These are phyloP conservation scores for Angomonas ambiguus DNA, from an alignment of 208 protist genomes.

Conservation along the genomic window DNA sequence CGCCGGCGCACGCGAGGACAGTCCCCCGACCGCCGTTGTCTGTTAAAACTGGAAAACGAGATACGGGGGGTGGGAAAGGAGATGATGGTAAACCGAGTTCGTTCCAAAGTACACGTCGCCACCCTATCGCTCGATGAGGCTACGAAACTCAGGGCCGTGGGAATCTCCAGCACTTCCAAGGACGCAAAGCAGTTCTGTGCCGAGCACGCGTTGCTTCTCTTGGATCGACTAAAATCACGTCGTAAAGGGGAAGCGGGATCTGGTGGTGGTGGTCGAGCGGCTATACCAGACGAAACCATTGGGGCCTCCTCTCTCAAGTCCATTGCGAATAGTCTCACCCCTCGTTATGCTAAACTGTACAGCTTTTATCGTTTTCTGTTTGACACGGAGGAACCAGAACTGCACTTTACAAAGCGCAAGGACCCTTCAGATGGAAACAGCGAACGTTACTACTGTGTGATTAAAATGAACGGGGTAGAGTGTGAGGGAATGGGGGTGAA, in stretches of 20 bases:
- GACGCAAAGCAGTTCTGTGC: conserved; percentile 57
- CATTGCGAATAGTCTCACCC: conserved; percentile 33
- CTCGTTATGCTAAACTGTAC: conserved; percentile 36
- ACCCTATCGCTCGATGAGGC: conserved; percentile 41
- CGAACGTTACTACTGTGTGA: conserved; percentile 30
- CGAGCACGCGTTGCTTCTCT: conserved; percentile 53
- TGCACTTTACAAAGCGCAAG: conserved; percentile 25
- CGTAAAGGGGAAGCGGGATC: not conserved
- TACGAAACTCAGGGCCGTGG: conserved; percentile 35
- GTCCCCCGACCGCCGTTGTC: conserved; percentile 11
- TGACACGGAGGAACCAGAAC: conserved; percentile 11
- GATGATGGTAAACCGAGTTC: conserved; percentile 27
- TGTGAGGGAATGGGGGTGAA: conserved; percentile 61
- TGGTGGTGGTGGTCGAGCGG: not conserved
- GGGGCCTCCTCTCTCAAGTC: conserved; percentile 23
- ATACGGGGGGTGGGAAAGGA: conserved; percentile 28
- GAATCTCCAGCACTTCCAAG: conserved; percentile 37
- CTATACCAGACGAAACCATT: not conserved
- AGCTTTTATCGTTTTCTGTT: conserved; percentile 43
- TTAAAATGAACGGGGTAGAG: conserved; percentile 35
- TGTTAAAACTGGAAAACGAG: conserved; percentile 46
- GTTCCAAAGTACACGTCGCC: conserved; percentile 31
- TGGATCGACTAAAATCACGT: conserved; percentile 18
- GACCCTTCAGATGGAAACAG: conserved; percentile 1
- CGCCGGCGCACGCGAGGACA: not conserved